phyloP scores from a whole-genome alignment of 2,329 filamentous ascomycete species.

The Fusarium multiceps region DNA sequence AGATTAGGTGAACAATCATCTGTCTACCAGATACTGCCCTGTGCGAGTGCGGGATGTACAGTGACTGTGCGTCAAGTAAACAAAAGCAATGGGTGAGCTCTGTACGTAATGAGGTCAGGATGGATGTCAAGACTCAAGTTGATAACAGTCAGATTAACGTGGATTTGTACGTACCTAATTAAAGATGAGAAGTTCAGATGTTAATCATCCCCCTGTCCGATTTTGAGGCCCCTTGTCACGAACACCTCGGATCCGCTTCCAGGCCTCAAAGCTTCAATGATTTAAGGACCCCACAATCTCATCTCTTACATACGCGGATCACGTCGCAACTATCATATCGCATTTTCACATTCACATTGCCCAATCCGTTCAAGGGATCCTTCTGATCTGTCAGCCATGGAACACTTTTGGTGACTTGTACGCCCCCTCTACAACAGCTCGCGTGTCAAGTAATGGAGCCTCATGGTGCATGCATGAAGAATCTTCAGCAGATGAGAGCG shows the following conservation, averaged over 20 bases:
- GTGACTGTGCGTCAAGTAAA: constrained; percentile 3
- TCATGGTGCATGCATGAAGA: background rate
- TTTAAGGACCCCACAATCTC: constrained; percentile 38
- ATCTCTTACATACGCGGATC: constrained; percentile 23
- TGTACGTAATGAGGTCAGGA: constrained; percentile 16
- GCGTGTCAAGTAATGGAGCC: constrained; percentile 11
- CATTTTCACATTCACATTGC: background rate
- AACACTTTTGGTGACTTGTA: constrained; percentile 17
- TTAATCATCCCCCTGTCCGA: constrained; percentile 5
- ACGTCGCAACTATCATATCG: constrained; percentile 21
- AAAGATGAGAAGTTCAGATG: background rate
- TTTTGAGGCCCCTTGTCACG: constrained; percentile 38
- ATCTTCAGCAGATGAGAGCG: constrained; percentile 3
- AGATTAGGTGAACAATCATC: background rate
- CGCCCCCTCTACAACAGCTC: constrained; percentile 17
- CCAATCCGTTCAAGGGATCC: background rate
- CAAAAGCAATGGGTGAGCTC: background rate
- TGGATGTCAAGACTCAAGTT: background rate
- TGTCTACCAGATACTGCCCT: background rate
- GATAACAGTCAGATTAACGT: background rate
- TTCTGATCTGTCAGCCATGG: constrained; percentile 1
- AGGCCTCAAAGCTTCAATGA: constrained; percentile 26
- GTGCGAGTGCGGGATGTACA: background rate
- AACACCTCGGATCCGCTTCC: constrained; percentile 44
- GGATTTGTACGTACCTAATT: background rate